A percentile compares a stretch with the other conserved stretches of the same genome.
phyloP scores from a whole-genome alignment of 768 basidiomycete genomes.

The Dentipellis sp. region DNA sequence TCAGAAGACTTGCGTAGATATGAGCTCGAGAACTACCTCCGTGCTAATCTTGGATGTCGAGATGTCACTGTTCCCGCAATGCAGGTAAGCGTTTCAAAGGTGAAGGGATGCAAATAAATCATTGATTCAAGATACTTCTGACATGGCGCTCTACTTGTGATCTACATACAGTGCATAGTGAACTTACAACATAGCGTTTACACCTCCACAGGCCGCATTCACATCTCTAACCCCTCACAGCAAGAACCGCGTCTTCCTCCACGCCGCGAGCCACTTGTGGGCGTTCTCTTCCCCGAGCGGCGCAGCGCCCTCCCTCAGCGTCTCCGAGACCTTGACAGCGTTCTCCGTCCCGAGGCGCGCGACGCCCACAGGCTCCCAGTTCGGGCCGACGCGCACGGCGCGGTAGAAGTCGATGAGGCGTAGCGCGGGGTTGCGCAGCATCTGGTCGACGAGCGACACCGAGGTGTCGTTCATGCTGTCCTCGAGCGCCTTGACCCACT shows the following conservation, averaged over 20 bases:
- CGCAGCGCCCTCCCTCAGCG: constrained; percentile 5
- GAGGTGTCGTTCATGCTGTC: constrained; percentile 2
- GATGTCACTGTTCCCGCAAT: too few species aligned
- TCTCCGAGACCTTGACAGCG: constrained; percentile 9
- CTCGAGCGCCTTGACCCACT: constrained; percentile 17
- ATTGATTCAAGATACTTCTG: too few species aligned
- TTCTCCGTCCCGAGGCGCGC: constrained; percentile 12
- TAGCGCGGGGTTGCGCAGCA: constrained; percentile 11
- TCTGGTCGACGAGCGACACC: constrained; percentile 4
- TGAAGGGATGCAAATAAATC: too few species aligned
- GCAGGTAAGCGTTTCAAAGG: too few species aligned
- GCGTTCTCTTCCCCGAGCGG: constrained; percentile 10
- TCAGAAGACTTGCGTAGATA: too few species aligned
- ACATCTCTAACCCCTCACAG: not conserved
- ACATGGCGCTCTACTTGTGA: too few species aligned
- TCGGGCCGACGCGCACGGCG: constrained; percentile 6
- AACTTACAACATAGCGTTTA: too few species aligned
- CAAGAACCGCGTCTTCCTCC: constrained; percentile 11
- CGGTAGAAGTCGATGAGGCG: constrained; percentile 11
- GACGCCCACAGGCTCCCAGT: constrained; percentile 17
- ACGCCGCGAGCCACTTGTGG: constrained; percentile 7
- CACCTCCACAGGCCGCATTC: not conserved
- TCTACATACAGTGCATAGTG: too few species aligned
- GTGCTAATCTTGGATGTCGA: too few species aligned
- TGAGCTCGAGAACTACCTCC: too few species aligned